phyloP scores from a whole-genome alignment of 1,139 yeast species.

The Candida labiduridarum region DNA sequence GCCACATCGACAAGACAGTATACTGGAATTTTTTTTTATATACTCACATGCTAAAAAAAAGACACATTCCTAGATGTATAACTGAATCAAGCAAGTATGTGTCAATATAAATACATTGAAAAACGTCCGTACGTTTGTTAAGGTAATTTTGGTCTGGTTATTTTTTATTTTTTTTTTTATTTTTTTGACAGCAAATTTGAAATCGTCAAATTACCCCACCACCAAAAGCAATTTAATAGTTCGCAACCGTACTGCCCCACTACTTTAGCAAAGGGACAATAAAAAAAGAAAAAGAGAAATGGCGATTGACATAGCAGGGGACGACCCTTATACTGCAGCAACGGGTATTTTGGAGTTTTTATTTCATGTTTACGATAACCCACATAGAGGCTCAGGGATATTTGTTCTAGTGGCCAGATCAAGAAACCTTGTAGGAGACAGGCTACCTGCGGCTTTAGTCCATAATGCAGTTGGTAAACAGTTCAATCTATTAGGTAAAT shows the following conservation, averaged over 20 bases:
- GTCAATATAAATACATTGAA: too few species aligned
- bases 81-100: too few species aligned
- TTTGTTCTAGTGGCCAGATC: conserved; percentile 20
- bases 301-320: background rate
- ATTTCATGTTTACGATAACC: conserved; percentile 4
- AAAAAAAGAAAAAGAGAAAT: background rate
- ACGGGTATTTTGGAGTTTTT: conserved; percentile 6
- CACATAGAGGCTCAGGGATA: conserved; percentile 12
- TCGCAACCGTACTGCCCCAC: background rate
- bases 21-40: too few species aligned
- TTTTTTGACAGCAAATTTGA: background rate
- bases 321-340: conserved; percentile 7
- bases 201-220: background rate
- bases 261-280: background rate
- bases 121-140: background rate
- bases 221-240: background rate
- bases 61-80: too few species aligned
- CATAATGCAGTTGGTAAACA: conserved; percentile 24
- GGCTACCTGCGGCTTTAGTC: conserved; percentile 23
- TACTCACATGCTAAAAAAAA: too few species aligned
- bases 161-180: background rate
- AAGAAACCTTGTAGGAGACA: conserved; percentile 24
- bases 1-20: too few species aligned
- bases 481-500: conserved; percentile 36
- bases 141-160: background rate